Evolutionary conservation across 805 yeast genomes (phyloP), one percentile per base, ranked within the genome.

Genomic region (Helenozyma rhizophorensis): DNA sequence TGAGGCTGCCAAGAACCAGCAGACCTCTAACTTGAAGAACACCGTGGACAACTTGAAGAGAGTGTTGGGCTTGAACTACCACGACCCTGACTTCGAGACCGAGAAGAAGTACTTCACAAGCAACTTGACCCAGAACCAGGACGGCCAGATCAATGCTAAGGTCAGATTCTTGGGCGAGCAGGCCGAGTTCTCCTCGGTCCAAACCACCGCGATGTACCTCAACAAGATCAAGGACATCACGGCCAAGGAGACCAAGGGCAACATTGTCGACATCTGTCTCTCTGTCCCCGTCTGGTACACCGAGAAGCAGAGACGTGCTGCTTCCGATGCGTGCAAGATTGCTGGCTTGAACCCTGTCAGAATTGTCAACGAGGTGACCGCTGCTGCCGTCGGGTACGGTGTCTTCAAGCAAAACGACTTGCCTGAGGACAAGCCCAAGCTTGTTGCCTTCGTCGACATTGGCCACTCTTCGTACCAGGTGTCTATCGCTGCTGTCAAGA

Each of bases 351-450:
- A 93, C 80, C 97, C 98, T 40, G 97, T 93, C 40, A 85, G 98
- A 77, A 80, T 93, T 45, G 95, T 93, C 51, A 93, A 93, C 65
- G 99, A 93, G 63, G 82, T 85, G 48, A 89, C 97, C 37, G 97
- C 98, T 41, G 98, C 98, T 42, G 97, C 97, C 54, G 96, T 93
- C 47, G 94, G 97, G 52, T 94, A 93, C 72, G 98, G 98, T 74
- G 96, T 93, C 41, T 93, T 93, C 83, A 89, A 93, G 78, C 68
- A 66, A 26, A 76, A 84, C 47, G 97, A 90, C 58, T 75, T 93
- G 54, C 96, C 97, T 54, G 97, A 88, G 65, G 95, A 86, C 53
- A 83, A 82, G 63, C 82, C 89, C 56, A 81, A 83, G 70, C 83
- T 76, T 56, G 83, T 93, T 51, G 97, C 95, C 31, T 85, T 93